A percentile compares a stretch with the other conserved stretches of the same genome.
Conservation (phyloP, 768 basidiomycete species). For the Tylopilus sp. region DNA sequence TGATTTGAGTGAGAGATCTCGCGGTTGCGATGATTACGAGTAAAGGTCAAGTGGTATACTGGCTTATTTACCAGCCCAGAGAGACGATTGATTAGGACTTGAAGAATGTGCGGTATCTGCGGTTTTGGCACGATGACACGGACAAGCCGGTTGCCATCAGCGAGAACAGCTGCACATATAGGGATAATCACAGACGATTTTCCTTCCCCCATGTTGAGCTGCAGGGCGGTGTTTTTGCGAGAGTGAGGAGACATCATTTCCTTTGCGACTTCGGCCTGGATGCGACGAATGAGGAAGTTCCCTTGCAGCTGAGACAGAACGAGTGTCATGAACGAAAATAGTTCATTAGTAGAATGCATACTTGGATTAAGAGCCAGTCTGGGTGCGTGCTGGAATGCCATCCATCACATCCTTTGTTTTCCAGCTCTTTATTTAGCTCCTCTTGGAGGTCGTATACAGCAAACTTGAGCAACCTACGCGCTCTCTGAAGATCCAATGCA, state of each 20-base stretch:
- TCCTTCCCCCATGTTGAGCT: slow-evolving; percentile 32
- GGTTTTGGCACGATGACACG: slow-evolving; percentile 40
- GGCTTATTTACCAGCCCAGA: slow-evolving; percentile 44
- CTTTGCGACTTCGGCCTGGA: slow-evolving; percentile 40
- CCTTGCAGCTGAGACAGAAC: slow-evolving; percentile 38
- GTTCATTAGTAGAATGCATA: neutral
- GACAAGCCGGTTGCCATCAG: slow-evolving; percentile 41
- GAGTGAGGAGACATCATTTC: slow-evolving; percentile 46
- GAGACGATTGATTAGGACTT: slow-evolving; percentile 40
- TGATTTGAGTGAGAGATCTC: no score
- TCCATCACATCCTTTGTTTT: neutral
- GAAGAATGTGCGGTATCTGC: slow-evolving; percentile 45
- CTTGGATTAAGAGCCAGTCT: neutral
- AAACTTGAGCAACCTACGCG: neutral
- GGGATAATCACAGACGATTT: slow-evolving; percentile 39
- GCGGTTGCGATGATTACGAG: slow-evolving; percentile 1
- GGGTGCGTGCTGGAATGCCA: neutral
- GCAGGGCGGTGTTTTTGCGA: slow-evolving; percentile 37
- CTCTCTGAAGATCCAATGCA: neutral
- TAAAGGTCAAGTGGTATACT: slow-evolving; percentile 49
- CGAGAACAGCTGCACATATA: slow-evolving; percentile 36
- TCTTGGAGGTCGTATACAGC: neutral
- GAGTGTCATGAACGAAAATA: neutral
- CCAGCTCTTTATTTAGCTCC: neutral
- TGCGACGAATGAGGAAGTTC: slow-evolving; percentile 39